phyloP scores from a whole-genome alignment of 2,329 filamentous ascomycete species.

The Botrytis porri region DNA sequence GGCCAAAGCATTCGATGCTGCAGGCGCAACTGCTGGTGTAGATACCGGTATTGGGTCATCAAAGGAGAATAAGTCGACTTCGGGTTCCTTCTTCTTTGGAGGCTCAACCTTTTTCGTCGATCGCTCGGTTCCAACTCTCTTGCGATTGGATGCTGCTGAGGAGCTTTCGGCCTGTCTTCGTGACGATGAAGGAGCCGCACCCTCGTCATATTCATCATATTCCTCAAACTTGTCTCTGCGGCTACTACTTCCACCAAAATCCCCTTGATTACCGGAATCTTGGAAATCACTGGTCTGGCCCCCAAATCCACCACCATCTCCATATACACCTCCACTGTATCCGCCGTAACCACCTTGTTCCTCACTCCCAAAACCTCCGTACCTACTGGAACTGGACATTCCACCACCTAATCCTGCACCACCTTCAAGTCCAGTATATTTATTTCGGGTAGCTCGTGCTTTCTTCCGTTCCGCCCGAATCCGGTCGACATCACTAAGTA shows the following conservation, averaged over 20 bases:
- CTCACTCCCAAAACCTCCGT: conserved; percentile 90
- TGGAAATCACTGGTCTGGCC: conserved; percentile 72
- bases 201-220: conserved; percentile 95
- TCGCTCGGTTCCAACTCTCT: conserved; percentile 45
- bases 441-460: conserved; percentile 82
- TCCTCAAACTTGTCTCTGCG: conserved; percentile 83
- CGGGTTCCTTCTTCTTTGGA: conserved; percentile 80
- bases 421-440: conserved; percentile 93
- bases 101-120: conserved; percentile 63
- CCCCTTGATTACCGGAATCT: conserved; percentile 45
- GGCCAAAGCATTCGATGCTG: conserved; percentile 41
- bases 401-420: conserved; percentile 60
- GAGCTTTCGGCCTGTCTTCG: conserved; percentile 33
- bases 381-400: conserved; percentile 48
- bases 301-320: conserved; percentile 92
- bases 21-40: conserved; percentile 43
- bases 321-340: conserved; percentile 75
- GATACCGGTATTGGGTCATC: conserved; percentile 65
- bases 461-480: conserved; percentile 86
- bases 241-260: conserved; percentile 36
- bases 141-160: conserved; percentile 28
- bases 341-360: conserved; percentile 61
- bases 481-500: conserved; percentile 87
- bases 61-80: conserved; percentile 89
- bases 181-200: conserved; percentile 50